A percentile compares a stretch with the other conserved stretches of the same genome.
Evolutionary conservation across 495 filamentous ascomycete genomes (phyloP).

Genomic region (Penicillium alfredii): DNA sequence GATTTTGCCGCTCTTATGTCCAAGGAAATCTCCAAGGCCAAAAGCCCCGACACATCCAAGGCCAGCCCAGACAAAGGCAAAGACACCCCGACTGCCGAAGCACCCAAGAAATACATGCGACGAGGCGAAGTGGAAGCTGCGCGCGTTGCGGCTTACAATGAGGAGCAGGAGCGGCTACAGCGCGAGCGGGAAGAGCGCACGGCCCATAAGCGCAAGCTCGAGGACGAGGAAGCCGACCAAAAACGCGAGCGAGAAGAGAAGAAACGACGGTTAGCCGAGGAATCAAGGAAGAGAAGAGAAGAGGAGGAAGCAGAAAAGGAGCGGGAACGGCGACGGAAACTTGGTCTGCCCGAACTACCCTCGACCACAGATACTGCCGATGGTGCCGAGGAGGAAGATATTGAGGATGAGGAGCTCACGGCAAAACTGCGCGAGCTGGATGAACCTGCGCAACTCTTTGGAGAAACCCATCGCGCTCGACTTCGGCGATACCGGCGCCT

Average conservation of each 20-base stretch:
- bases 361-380: slow-evolving; percentile 30
- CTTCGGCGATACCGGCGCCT: slow-evolving; percentile 64
- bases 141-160: slow-evolving; percentile 72
- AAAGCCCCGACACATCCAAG: slow-evolving; percentile 36
- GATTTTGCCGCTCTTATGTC: slow-evolving; percentile 92
- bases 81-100: slow-evolving; percentile 24
- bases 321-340: slow-evolving; percentile 45
- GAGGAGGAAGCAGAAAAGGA: slow-evolving; percentile 59
- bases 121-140: slow-evolving; percentile 81
- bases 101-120: slow-evolving; percentile 73
- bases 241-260: slow-evolving; percentile 70
- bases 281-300: slow-evolving; percentile 61
- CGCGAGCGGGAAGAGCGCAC: slow-evolving; percentile 60
- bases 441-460: slow-evolving; percentile 74
- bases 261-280: slow-evolving; percentile 71
- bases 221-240: slow-evolving; percentile 74
- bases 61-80: slow-evolving; percentile 17
- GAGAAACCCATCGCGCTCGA: slow-evolving; percentile 65
- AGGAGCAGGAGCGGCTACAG: slow-evolving; percentile 66
- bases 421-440: slow-evolving; percentile 60
- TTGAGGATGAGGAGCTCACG: slow-evolving; percentile 65
- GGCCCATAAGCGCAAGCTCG: slow-evolving; percentile 76
- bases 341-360: slow-evolving; percentile 69
- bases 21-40: slow-evolving; percentile 77
- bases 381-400: slow-evolving; percentile 53